phyloP scores from a whole-genome alignment of 208 protist species.

The Tritrichomonas musculus region DNA sequence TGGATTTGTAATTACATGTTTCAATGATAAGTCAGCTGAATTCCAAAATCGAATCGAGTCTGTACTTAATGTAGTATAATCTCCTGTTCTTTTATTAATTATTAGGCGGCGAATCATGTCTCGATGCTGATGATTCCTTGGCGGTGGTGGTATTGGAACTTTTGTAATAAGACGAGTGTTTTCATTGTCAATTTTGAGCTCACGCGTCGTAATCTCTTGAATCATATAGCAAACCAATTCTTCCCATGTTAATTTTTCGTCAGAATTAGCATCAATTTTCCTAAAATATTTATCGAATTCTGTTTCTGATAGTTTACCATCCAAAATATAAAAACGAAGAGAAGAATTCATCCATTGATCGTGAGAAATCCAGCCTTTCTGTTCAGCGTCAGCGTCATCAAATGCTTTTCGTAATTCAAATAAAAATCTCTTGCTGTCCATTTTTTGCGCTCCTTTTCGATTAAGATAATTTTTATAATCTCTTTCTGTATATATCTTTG shows the following conservation, averaged over 20 bases:
- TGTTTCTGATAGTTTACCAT: not conserved
- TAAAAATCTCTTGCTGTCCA: not conserved
- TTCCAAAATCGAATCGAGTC: conserved; percentile 26
- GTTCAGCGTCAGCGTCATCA: not conserved
- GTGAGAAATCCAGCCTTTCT: not conserved
- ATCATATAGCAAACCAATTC: not conserved
- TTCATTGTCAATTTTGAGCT: not conserved
- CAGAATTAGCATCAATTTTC: not conserved
- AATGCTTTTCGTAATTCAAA: not conserved
- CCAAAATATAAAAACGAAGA: not conserved
- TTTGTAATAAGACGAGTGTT: too few species aligned
- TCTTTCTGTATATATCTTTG: too few species aligned
- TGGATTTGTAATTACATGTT: not conserved
- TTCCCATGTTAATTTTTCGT: not conserved
- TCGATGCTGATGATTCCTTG: not conserved
- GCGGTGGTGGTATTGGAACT: not conserved
- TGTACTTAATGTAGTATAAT: not conserved
- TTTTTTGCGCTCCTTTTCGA: too few species aligned
- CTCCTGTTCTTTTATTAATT: not conserved
- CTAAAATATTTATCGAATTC: not conserved
- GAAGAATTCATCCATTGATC: not conserved
- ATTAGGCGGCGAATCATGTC: not conserved
- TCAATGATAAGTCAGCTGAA: not conserved
- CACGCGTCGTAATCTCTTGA: not conserved
- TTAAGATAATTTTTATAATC: too few species aligned